Base-by-base conservation (phyloP, 495 filamentous ascomycete species). In the Wilcoxina mikolae region DNA sequence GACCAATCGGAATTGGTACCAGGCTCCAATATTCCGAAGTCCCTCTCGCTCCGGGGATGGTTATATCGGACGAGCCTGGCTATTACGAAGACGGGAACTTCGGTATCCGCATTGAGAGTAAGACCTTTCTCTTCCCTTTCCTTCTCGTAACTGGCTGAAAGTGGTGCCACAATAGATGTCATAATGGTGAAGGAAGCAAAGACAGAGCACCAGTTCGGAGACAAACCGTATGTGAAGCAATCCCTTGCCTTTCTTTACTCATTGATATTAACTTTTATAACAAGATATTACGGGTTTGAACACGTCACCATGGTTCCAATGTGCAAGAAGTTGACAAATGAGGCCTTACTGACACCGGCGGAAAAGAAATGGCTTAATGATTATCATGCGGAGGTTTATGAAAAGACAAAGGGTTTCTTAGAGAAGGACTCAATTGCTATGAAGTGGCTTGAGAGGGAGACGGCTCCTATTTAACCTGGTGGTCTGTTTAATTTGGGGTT, bases 61-160 rank as follows among this genome's bases (percentile, higher is more conserved):
- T 96, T 41, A 78, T 95, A 56, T 95, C 88, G 3, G 82, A 94
- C 65, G 89, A 99, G 67, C 93, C 91, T 12, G 93, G 93, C 27
- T 99, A 88, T 71, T 99, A 99, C 70, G 93, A 96, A 69, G 93
- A 99, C 62, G 93, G 88, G 43, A 81, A 81, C 9, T 99, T 93
- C 64, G 93, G 93, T n/a, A 94, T 99, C 62, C 84, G 93, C 27
- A 96, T 95, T 62, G 93, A 99, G 71, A 96, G 85, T 75, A 73
- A 64, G 74, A 60, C 24, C 58, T 51, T 3, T n/a, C 23, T n/a
- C 17, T 25, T 15, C 18, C 35, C 20, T 38, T 38, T 38, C 31
- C 31, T 18, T 12, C 23, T 57, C n/a, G 31, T 18, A 23, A 43
- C 35, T 5, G 42, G 17, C 28, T 48, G 10, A 28, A 15, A 50